Evolutionary conservation across 2,329 filamentous ascomycete species (phyloP), one percentile per base, ranked within the genome.

Genomic region (Botrytis deweyae): DNA sequence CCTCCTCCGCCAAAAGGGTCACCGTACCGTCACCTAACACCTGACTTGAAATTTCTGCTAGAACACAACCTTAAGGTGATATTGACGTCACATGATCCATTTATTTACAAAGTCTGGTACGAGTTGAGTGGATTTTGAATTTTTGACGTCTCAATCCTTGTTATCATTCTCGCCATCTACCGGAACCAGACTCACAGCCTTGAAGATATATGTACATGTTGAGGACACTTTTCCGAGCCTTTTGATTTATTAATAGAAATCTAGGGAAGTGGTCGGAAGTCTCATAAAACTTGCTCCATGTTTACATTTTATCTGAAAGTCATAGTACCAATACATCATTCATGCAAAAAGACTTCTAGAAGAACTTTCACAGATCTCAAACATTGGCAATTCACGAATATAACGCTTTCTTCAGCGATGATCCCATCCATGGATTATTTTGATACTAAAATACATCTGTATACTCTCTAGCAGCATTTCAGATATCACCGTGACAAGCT

Each of bases 281-380:
- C n/a, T 55, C 46, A 29, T 29, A 40, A 55, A 67, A 55, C 65
- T 55, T 36, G 46, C 25, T 67, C 46, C 33, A 67, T 25, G 29
- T 36, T 46, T n/a, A 44, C 12, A n/a, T 20, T 25, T 38, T 66
- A n/a, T 36, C 44, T 52, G 65, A 52, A 67, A 25, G 49, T 67
- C 33, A 40, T 12, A 12, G 14, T 67, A 58, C n/a, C 52, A 29
- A 58, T 58, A 29, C 29, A 38, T 38, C 44, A 52, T 52, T 67
- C 46, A 67, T 67, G 46, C 65, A 40, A 38, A 55, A n/a, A 67
- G 25, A 67, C 25, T 67, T 67, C 65, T 55, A 55, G 46, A 55
- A 67, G 46, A 55, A 55, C 22, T 22, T 25, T 22, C 29, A 46
- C 63, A 46, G 12, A 55, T 42, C 65, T 58, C 46, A 55, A 68